Base-by-base conservation (phyloP, 371 early-diverging fungal genomes). In the Mortierella sp. region DNA sequence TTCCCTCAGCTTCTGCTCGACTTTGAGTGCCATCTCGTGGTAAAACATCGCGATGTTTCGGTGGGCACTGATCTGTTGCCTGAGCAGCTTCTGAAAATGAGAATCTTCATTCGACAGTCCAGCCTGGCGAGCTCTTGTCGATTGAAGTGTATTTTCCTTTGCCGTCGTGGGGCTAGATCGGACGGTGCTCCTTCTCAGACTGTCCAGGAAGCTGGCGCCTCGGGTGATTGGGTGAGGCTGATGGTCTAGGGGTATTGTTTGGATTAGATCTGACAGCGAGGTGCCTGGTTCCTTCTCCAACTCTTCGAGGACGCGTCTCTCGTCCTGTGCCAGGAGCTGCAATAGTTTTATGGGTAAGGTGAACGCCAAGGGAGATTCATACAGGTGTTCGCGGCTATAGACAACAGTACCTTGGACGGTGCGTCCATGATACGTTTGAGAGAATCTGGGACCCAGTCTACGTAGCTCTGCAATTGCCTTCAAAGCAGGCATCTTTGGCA, bases 41-140 rank as follows among this genome's bases (percentile, higher is more conserved):
- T 79, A 79, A 12, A 62, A 72, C 7, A 53, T 56, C 31, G 59
- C 63, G 8, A 79, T 67, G 41, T 79, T 72, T 23, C 79, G 54
- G 37, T 79, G 79, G 6, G 64, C 50, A 19, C 64, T 65, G 39
- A 72, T 79, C 58, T 79, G 79, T 44, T 70, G 78, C n/a, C 78
- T 39, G 15, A 64, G 50, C 23, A 76, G 27, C 39, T 64, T 76
- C 37, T 76, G 78, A 24, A 76, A 52, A 19, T 64, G 65, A 21
- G 62, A 64, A 24, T 76, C 78, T 28, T 76, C 78, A 19, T 64
- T 51, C 11, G 61, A 47, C 12, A 76, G 50, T 3, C 78, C 70
- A 15, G 14, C 41, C n/a, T 76, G 78, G 15, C 78, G 70, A n/a
- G 58, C 55, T 23, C 65, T 69, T 17, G 78, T 50, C 2, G 62